A percentile compares a stretch with the other conserved stretches of the same genome.
Conservation (phyloP, 208 protist genomes). For the Acanthamoeba pearcei region DNA sequence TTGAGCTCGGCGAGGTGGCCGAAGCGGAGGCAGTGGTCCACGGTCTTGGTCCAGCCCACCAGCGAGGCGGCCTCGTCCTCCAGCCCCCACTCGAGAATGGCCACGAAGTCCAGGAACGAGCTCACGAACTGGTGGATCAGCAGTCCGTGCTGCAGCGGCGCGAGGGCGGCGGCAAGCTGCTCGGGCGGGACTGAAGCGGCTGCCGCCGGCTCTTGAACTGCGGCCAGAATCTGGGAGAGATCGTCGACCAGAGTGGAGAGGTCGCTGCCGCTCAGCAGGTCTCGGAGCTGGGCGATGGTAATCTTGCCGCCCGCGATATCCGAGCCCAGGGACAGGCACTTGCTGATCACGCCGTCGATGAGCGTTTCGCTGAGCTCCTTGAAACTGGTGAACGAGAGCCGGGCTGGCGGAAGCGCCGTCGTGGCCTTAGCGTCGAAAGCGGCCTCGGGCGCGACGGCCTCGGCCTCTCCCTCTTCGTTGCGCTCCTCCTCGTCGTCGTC, state of each 20-base stretch:
- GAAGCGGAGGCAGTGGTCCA: not conserved
- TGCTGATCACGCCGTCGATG: not conserved
- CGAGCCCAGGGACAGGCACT: not conserved
- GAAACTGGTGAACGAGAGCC: not conserved
- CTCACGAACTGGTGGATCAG: not conserved
- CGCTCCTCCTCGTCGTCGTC: not conserved
- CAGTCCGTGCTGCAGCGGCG: not conserved
- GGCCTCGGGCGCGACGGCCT: not conserved
- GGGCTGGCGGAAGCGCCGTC: not conserved
- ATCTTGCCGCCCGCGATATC: not conserved
- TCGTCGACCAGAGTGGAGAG: not conserved
- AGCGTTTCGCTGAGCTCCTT: not conserved
- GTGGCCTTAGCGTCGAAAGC: not conserved
- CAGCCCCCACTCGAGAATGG: conserved; percentile 18
- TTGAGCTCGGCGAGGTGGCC: not conserved
- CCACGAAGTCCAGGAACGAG: conserved; percentile 47
- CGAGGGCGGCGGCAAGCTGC: not conserved
- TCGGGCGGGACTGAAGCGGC: not conserved
- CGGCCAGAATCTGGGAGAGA: not conserved
- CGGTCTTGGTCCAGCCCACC: not conserved
- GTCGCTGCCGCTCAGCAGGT: not conserved
- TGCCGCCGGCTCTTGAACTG: not conserved
- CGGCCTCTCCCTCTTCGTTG: not conserved
- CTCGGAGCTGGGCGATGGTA: not conserved
- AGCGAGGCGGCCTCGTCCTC: not conserved